Percentiles rank a stretch among this genome's conserved stretches.
Conservation (phyloP, 1,139 yeast genomes). For the Lodderomyces theae region DNA sequence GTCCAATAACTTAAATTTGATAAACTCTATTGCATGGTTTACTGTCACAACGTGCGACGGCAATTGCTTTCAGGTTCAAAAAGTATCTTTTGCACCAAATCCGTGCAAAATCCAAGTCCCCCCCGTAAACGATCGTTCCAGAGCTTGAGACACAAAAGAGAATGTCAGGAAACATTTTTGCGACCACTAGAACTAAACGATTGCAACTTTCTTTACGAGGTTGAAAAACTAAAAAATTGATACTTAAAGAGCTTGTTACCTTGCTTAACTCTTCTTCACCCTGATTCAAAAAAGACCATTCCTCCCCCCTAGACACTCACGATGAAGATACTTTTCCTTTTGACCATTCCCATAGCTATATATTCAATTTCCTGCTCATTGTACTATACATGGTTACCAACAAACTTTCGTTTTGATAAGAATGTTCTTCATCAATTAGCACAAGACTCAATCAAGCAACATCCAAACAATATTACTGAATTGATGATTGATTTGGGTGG, state of each 20-base stretch:
- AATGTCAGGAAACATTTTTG: not conserved
- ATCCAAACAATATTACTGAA: constrained; percentile 59
- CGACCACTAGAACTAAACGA: not conserved
- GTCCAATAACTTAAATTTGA: no score
- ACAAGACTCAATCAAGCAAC: constrained; percentile 48
- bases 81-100: not conserved
- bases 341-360: constrained; percentile 22
- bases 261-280: not conserved
- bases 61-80: no score
- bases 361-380: constrained; percentile 39
- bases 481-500: constrained; percentile 60
- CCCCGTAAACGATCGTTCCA: constrained; percentile 1
- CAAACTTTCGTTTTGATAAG: constrained; percentile 57
- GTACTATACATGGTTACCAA: constrained; percentile 66
- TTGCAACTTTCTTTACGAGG: not conserved
- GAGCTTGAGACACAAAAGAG: not conserved
- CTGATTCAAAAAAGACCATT: not conserved
- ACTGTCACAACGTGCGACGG: no score
- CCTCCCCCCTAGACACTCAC: no score
- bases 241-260: not conserved
- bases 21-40: no score
- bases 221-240: not conserved
- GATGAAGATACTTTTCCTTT: constrained; percentile 16
- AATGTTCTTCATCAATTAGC: constrained; percentile 46
- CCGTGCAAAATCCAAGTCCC: not conserved